Conservation (phyloP, 371 early-diverging fungal genomes). For the Haplosporangium sp. region DNA sequence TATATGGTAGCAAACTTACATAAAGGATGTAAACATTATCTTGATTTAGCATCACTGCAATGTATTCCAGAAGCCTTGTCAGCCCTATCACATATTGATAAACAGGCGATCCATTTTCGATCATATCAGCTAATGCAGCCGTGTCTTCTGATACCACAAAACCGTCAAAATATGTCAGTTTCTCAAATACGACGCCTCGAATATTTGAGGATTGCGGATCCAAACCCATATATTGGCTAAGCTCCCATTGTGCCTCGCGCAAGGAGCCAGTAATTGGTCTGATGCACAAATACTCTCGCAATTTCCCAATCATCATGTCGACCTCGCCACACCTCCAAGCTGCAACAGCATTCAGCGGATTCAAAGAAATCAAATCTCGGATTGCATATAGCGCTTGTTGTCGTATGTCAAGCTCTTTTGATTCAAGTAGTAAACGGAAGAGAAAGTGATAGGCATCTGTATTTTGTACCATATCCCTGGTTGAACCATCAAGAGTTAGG, state of each 20-base stretch:
- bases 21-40: slow-evolving; percentile 52
- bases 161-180: slow-evolving; percentile 36
- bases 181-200: slow-evolving; percentile 13
- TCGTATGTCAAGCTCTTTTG: slow-evolving; percentile 54
- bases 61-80: slow-evolving; percentile 55
- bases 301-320: slow-evolving; percentile 37
- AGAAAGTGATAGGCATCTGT: slow-evolving; percentile 53
- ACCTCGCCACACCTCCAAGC: slow-evolving; percentile 57
- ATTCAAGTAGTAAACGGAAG: slow-evolving; percentile 45
- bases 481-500: slow-evolving; percentile 47
- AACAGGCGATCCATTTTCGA: slow-evolving; percentile 50
- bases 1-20: slow-evolving; percentile 23
- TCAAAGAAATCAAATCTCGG: slow-evolving; percentile 49
- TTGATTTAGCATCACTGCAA: slow-evolving; percentile 54
- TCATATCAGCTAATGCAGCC: slow-evolving; percentile 42
- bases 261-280: slow-evolving; percentile 15
- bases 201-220: slow-evolving; percentile 18
- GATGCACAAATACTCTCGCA: slow-evolving; percentile 24
- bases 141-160: slow-evolving; percentile 54
- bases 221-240: slow-evolving; percentile 25
- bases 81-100: slow-evolving; percentile 52
- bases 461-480: slow-evolving; percentile 55
- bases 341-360: slow-evolving; percentile 55
- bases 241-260: slow-evolving; percentile 34
- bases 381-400: slow-evolving; percentile 56